A percentile compares a stretch with the other conserved stretches of the same genome.
Evolutionary conservation across 2,329 filamentous ascomycete genomes (phyloP).

Genomic region (Tolypocladium ovalisporum): DNA sequence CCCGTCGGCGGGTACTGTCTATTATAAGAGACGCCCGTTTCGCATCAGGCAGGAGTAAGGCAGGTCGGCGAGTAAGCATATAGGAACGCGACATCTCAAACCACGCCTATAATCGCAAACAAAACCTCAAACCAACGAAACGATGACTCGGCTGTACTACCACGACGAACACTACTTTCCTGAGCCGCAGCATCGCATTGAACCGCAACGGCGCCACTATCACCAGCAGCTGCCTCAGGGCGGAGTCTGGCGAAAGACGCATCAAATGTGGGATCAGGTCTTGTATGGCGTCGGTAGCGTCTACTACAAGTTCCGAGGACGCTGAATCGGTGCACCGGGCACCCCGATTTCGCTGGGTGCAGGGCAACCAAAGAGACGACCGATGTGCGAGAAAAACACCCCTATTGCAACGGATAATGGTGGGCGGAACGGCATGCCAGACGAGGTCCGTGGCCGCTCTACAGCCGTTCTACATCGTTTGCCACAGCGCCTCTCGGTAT

Average conservation of each 20-base stretch:
- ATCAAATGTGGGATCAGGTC: slow-evolving; percentile 27
- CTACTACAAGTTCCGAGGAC: slow-evolving; percentile 23
- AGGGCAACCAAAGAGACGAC: neutral
- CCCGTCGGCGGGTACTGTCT: neutral
- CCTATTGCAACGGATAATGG: neutral
- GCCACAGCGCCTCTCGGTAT: neutral
- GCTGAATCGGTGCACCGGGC: slow-evolving; percentile 5
- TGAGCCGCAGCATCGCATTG: slow-evolving; percentile 2
- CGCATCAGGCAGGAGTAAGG: neutral
- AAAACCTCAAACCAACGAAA: neutral
- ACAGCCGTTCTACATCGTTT: too few species aligned
- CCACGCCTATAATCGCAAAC: neutral
- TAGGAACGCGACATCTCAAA: neutral
- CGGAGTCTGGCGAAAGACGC: slow-evolving; percentile 20
- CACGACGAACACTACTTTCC: slow-evolving; percentile 19
- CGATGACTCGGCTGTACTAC: slow-evolving; percentile 12
- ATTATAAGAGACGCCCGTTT: neutral
- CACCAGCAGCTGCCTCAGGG: slow-evolving; percentile 3
- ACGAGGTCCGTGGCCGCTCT: too few species aligned
- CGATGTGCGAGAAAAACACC: neutral
- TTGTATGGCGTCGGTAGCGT: slow-evolving; percentile 25
- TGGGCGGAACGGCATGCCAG: neutral
- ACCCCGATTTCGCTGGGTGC: neutral
- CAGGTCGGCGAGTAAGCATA: neutral
- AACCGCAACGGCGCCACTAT: slow-evolving; percentile 1